These are phyloP conservation scores for Xylaria longipes DNA, from an alignment of 495 filamentous ascomycete genomes.

Conservation along the genomic window DNA sequence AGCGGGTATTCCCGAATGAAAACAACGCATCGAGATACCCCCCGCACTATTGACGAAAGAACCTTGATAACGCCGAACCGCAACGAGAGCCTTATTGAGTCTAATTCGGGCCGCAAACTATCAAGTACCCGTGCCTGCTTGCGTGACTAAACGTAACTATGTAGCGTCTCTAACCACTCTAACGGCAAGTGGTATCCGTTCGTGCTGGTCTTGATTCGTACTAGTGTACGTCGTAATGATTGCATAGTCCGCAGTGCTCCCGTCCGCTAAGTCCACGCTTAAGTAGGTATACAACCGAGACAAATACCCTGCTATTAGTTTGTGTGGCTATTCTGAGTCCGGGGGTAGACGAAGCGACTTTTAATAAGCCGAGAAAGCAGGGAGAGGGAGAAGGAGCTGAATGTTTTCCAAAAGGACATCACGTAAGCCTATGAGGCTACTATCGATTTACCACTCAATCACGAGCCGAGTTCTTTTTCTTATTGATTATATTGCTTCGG, in stretches of 20 bases:
- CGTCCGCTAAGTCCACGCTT: slow-evolving; percentile 4
- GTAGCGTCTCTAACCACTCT: not conserved
- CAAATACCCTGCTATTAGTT: not conserved
- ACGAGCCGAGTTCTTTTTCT: not conserved
- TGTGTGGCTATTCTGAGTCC: not conserved
- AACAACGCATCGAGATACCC: not conserved
- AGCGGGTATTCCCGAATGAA: not conserved
- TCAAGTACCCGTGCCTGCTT: slow-evolving; percentile 1
- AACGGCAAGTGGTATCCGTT: slow-evolving; percentile 8
- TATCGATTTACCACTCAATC: not conserved
- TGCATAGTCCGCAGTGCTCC: slow-evolving; percentile 1
- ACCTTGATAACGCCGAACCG: not conserved
- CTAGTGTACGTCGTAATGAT: slow-evolving; percentile 2
- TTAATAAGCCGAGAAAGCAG: not conserved
- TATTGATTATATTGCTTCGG: not conserved
- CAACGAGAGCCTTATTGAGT: slow-evolving; percentile 3
- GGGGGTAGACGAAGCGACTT: not conserved
- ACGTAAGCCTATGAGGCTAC: slow-evolving; percentile 6
- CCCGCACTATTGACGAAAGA: not conserved
- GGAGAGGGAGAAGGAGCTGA: not conserved
- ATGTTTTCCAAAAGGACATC: slow-evolving; percentile 10
- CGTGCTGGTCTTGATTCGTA: not conserved
- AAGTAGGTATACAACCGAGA: not conserved
- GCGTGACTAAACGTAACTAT: not conserved
- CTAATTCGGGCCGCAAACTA: not conserved